These are phyloP conservation scores for Mesembryanthemum crystallinum DNA, from an alignment of 148 eudicot genomes.

Conservation along the genomic window DNA sequence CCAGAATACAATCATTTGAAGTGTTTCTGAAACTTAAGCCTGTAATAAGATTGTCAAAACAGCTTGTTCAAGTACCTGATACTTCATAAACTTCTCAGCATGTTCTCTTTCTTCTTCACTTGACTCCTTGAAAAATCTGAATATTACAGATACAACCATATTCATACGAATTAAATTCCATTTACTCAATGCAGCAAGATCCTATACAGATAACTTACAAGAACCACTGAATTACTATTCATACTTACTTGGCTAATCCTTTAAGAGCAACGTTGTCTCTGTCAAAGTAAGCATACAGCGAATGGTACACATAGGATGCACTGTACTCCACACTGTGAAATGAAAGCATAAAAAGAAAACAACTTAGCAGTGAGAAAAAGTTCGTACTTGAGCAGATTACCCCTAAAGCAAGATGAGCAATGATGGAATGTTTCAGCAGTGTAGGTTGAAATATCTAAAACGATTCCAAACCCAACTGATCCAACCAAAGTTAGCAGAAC, in stretches of 20 bases:
- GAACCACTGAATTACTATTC: not conserved
- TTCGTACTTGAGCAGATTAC: not conserved
- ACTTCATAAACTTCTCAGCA: conserved; percentile 84
- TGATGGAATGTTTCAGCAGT: not conserved
- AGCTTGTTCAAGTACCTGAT: conserved; percentile 49
- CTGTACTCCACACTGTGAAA: conserved; percentile 81
- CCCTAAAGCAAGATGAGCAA: not conserved
- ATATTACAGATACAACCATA: not conserved
- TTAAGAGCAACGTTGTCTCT: conserved; percentile 81
- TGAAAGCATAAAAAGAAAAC: conserved; percentile 17
- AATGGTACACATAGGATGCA: conserved; percentile 82
- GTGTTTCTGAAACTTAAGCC: not conserved
- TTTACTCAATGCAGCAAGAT: not conserved
- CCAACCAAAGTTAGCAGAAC: no score
- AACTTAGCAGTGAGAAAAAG: not conserved
- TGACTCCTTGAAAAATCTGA: conserved; percentile 78
- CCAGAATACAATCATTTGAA: not conserved
- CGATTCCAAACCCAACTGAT: not conserved
- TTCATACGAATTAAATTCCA: not conserved
- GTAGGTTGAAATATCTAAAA: not conserved
- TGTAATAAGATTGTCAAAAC: not conserved
- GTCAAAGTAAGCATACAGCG: conserved; percentile 80
- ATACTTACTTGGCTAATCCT: conserved; percentile 79
- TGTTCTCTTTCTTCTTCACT: conserved; percentile 89
- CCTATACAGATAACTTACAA: not conserved